Evolutionary conservation across 2,329 filamentous ascomycete genomes (phyloP), one percentile per base, ranked within the genome.

Genomic region (Aureobasidium subglaciale): DNA sequence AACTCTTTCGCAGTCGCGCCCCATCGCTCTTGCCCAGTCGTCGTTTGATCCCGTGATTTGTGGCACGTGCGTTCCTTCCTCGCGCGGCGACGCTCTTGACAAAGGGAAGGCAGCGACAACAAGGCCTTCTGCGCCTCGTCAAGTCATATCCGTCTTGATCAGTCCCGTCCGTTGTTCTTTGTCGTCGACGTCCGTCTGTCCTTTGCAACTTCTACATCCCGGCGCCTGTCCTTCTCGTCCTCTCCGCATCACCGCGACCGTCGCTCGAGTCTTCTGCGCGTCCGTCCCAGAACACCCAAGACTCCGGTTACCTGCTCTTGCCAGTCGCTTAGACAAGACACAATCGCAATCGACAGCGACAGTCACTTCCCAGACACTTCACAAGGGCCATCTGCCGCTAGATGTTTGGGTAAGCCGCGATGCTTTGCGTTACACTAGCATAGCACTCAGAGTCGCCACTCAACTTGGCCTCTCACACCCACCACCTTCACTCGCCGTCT

Each of bases 381-480:
- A 53, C 11, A 41, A 42, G 35, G 49, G 29, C 49, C 49, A 53
- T 46, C 53, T 38, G 53, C 53, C 53, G 40, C 42, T 56, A 35
- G 53, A 56, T 45, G 53, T 56, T 56, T 56, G 53, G 53, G 53
- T 56, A 45, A 46, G 53, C 49, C 37, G 16, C 15, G 49, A 22
- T 53, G 49, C 49, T 53, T 34, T 30, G 49, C 49, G 11, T 40
- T 34, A 29, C 49, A 53, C 24, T 53, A 53, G 49, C 49, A 53
- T 42, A 41, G 35, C 49, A 53, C n/a, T 6, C 13, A 15, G 32
- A 55, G 40, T 55, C 20, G 54, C 42, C 32, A 48, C 42, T 46
- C 42, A 46, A 46, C 42, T 49, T 63, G 60, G 55, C 59, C 58
- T 46, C 38, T 55, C 55, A 41, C 60, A 48, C 52, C 60, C 55